Evolutionary conservation across 2,329 filamentous ascomycete species (phyloP).

Genomic region (Diaporthe sp.): DNA sequence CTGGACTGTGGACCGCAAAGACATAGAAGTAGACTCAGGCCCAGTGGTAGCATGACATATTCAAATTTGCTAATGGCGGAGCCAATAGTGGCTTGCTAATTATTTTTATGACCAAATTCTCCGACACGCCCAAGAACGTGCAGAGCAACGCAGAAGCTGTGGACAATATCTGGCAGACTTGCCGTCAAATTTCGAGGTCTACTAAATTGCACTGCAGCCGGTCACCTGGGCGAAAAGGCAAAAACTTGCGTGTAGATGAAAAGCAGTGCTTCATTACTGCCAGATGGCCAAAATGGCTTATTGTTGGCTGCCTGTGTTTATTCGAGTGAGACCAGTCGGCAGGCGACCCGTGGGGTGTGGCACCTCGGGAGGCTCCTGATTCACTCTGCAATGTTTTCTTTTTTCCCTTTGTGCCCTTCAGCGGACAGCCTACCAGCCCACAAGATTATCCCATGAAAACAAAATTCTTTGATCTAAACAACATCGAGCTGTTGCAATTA

Average conservation of each 20-base stretch:
- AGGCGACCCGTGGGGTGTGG: conserved; percentile 6
- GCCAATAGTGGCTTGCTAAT: not conserved
- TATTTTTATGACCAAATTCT: not conserved
- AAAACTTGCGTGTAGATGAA: not conserved
- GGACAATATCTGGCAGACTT: not conserved
- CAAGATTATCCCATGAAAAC: not conserved
- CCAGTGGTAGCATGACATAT: not conserved
- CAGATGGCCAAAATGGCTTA: not conserved
- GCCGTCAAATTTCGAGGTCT: not conserved
- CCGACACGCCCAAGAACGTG: too few species aligned
- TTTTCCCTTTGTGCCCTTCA: not conserved
- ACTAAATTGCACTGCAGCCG: not conserved
- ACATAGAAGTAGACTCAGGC: not conserved
- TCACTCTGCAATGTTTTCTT: conserved; percentile 30
- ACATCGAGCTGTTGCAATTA: not conserved
- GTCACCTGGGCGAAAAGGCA: not conserved
- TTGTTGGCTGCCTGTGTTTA: conserved; percentile 13
- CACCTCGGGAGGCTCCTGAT: conserved; percentile 29
- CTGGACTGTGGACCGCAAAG: not conserved
- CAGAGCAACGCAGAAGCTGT: not conserved
- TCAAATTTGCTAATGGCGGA: not conserved
- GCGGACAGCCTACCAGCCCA: not conserved
- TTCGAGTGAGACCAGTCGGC: conserved; percentile 29
- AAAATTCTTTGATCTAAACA: not conserved
- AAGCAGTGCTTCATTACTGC: not conserved